A percentile compares a stretch with the other conserved stretches of the same genome.
Conservation (phyloP, 129 eudicot species). For the Escallonia rubra region DNA sequence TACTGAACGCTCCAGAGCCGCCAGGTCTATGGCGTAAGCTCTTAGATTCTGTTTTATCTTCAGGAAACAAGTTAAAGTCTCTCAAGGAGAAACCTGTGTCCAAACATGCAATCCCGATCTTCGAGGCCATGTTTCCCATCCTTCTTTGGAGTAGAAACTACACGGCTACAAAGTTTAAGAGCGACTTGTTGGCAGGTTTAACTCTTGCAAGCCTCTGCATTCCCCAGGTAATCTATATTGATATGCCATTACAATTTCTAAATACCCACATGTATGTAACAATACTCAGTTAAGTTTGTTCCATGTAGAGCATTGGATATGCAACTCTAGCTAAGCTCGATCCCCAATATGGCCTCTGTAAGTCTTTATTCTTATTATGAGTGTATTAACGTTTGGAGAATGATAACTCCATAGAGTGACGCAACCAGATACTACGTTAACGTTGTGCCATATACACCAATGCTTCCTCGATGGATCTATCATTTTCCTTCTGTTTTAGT, state of each 20-base stretch:
- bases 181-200: constrained; percentile 37
- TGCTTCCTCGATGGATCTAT: too few species aligned
- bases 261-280: neutral
- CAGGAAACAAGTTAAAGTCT: neutral
- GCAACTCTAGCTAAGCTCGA: constrained; percentile 77
- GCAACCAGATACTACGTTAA: too few species aligned
- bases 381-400: too few species aligned
- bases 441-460: too few species aligned
- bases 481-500: too few species aligned
- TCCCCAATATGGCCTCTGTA: constrained; percentile 86
- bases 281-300: neutral
- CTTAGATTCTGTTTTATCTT: neutral
- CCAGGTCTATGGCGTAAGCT: constrained; percentile 18
- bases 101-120: neutral
- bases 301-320: constrained; percentile 70
- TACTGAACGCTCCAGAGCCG: constrained; percentile 24
- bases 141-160: constrained; percentile 25
- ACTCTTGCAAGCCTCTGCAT: constrained; percentile 48
- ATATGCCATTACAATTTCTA: too few species aligned
- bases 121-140: constrained; percentile 24
- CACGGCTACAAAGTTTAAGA: constrained; percentile 22
- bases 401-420: too few species aligned
- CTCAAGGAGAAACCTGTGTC: constrained; percentile 3
- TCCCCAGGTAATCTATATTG: constrained; percentile 26
- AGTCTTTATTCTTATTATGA: constrained; percentile 16